Conservation (phyloP, 2,329 filamentous ascomycete genomes). For the Cladosporium oxysporum region DNA sequence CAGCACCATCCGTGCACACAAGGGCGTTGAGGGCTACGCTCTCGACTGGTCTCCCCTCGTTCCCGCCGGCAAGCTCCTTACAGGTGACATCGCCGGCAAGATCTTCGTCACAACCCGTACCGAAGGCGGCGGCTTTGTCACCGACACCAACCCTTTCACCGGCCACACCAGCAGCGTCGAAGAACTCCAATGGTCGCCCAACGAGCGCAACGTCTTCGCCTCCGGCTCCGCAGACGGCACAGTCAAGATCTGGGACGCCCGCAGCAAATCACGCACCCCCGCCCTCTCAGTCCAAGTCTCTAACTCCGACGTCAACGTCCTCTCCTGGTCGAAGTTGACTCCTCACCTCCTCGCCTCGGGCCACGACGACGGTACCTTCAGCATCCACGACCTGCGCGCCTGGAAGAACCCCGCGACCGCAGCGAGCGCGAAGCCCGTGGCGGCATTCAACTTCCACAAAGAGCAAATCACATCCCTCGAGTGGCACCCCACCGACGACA, state of each 20-base stretch:
- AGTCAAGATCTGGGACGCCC: constrained; percentile 92
- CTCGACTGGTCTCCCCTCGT: constrained; percentile 92
- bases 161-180: constrained; percentile 87
- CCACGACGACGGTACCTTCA: constrained; percentile 91
- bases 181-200: constrained; percentile 95
- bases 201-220: constrained; percentile 89
- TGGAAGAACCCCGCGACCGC: constrained; percentile 67
- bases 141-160: constrained; percentile 78
- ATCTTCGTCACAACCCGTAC: constrained; percentile 88
- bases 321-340: constrained; percentile 90
- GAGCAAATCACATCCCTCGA: constrained; percentile 95
- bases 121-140: constrained; percentile 85
- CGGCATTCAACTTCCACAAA: constrained; percentile 91
- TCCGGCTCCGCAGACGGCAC: constrained; percentile 93
- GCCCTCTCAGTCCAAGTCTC: constrained; percentile 85
- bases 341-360: constrained; percentile 88
- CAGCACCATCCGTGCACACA: constrained; percentile 85
- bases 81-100: constrained; percentile 84
- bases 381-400: constrained; percentile 91
- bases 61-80: constrained; percentile 80
- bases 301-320: constrained; percentile 87
- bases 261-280: constrained; percentile 85
- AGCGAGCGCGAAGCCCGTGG: constrained; percentile 73
- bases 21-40: constrained; percentile 83
- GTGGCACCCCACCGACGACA: constrained; percentile 97